Evolutionary conservation across 495 filamentous ascomycete species (phyloP), one percentile per base, ranked within the genome.

Genomic region (Penicillium paxilli): DNA sequence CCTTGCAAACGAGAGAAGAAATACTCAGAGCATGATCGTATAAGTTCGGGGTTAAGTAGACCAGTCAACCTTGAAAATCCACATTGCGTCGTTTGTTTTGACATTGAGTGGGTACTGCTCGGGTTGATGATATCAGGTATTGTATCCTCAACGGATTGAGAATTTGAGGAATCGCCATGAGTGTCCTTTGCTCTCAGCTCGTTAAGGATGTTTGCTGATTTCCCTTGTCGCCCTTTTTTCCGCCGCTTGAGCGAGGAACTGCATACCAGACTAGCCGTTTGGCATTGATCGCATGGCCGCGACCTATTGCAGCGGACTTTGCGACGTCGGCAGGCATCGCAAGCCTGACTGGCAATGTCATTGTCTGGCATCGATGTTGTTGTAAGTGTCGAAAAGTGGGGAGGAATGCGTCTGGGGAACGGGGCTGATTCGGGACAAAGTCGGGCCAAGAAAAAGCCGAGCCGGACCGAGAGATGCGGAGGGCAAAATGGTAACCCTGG

Each of bases 201-300:
- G 55, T 81, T 87, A 62, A 95, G 90, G 46, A 92, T 85, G 72
- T 91, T 93, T 35, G 90, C 89, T 48, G 88, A 75, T 59, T 83
- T 87, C 51, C 89, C 89, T 69, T 93, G 92, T 26, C 89, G 89
- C 0, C 90, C 90, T 71, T 92, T 92, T 74, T 91, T 92, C 72
- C 90, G 88, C 0, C 88, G 89, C 41, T 91, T 84, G n/a, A 87
- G 82, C 73, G 90, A 85, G 77, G 89, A 90, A 16, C 87, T 91
- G 76, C 90, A 92, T 3, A 76, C 76, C 25, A 94, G 73, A 48
- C 85, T 83, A 7, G 86, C 84, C 20, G 79, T 77, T 23, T 77
- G 74, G 67, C 88, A 91, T 64, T 88, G 88, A 41, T 80, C 81
- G 68, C 87, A 91, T n/a, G 87, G 62, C 12, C 48, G 49, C 19